A percentile compares a stretch with the other conserved stretches of the same genome.
Conservation (phyloP, 164 flowering plant genomes). For the Macadamia integrifolia region DNA sequence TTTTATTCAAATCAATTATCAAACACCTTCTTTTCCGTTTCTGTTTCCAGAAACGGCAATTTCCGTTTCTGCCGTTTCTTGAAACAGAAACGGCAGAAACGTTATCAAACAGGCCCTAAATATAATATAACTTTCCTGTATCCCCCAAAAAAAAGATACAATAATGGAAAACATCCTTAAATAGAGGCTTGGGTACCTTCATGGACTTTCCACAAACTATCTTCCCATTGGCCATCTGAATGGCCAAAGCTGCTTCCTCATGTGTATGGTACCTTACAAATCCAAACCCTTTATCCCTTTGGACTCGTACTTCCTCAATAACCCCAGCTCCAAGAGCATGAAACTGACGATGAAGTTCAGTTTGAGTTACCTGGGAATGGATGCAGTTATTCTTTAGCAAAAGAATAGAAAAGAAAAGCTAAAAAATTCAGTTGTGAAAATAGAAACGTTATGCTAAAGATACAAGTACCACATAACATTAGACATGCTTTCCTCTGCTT, state of each 20-base stretch:
- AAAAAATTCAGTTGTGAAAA: background rate
- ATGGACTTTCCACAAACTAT: constrained; percentile 58
- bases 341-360: constrained; percentile 92
- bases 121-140: too few species aligned
- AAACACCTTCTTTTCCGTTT: too few species aligned
- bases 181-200: too few species aligned
- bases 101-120: too few species aligned
- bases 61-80: too few species aligned
- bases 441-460: background rate
- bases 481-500: background rate
- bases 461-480: background rate
- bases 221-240: constrained; percentile 85
- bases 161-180: too few species aligned
- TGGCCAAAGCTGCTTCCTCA: constrained; percentile 90
- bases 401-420: background rate
- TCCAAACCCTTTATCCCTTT: constrained; percentile 97
- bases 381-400: background rate
- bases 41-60: too few species aligned
- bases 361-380: constrained; percentile 65
- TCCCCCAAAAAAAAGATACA: too few species aligned
- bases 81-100: too few species aligned
- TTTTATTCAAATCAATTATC: too few species aligned
- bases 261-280: constrained; percentile 91
- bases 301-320: constrained; percentile 94
- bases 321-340: constrained; percentile 87